Evolutionary conservation across 1,139 yeast genomes (phyloP).

Genomic region (Arxiozyma slooffiae): DNA sequence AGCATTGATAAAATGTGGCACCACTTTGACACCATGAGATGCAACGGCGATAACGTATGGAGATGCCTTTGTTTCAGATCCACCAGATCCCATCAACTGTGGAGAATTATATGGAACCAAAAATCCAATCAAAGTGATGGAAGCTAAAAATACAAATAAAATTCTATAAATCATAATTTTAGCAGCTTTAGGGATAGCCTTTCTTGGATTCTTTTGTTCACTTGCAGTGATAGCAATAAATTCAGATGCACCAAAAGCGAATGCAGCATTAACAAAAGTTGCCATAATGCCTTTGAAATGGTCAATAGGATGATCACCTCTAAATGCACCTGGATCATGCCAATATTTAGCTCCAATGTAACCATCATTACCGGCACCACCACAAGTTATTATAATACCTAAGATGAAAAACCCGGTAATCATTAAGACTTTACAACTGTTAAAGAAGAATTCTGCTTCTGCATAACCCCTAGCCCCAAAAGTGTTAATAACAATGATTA

Average conservation of each 20-base stretch:
- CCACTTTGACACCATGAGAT: slow-evolving; percentile 50
- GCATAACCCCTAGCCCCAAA: slow-evolving; percentile 51
- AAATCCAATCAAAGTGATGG: slow-evolving; percentile 62
- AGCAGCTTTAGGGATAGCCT: slow-evolving; percentile 67
- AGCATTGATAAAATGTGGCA: slow-evolving; percentile 61
- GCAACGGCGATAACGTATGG: slow-evolving; percentile 59
- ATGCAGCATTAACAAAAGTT: slow-evolving; percentile 63
- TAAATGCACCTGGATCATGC: slow-evolving; percentile 39
- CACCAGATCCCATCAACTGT: slow-evolving; percentile 29
- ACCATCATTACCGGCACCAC: slow-evolving; percentile 49
- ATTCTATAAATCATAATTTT: slow-evolving; percentile 70
- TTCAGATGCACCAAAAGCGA: slow-evolving; percentile 70
- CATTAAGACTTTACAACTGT: slow-evolving; percentile 47
- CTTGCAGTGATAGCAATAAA: slow-evolving; percentile 67
- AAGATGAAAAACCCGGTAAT: slow-evolving; percentile 46
- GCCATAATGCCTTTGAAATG: slow-evolving; percentile 57
- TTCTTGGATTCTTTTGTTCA: slow-evolving; percentile 67
- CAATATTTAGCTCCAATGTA: slow-evolving; percentile 43
- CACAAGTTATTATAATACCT: slow-evolving; percentile 44
- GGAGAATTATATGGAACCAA: slow-evolving; percentile 66
- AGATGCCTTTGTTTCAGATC: slow-evolving; percentile 55
- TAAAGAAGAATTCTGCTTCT: slow-evolving; percentile 68
- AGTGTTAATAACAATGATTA: slow-evolving; percentile 44
- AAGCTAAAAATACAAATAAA: slow-evolving; percentile 53
- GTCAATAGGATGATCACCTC: slow-evolving; percentile 35